phyloP scores from a whole-genome alignment of 2,329 filamentous ascomycete genomes.

The Madurella fahalii region DNA sequence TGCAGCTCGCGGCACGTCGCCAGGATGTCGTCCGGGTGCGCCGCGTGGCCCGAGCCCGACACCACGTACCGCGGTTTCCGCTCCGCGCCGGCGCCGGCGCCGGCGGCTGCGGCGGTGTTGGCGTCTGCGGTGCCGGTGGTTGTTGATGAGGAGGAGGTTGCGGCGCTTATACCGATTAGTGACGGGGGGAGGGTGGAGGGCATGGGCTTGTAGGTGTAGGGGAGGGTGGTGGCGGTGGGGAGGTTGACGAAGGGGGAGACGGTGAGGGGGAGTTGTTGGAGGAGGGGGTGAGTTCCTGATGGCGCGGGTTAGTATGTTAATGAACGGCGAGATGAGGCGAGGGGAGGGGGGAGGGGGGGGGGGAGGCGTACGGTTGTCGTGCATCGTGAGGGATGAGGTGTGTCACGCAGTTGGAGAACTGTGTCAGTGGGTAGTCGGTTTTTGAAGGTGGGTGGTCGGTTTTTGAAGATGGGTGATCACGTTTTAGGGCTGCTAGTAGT shows the following conservation, averaged over 20 bases:
- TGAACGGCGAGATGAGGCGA: too few species aligned
- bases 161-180: conserved; percentile 49
- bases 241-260: conserved; percentile 93
- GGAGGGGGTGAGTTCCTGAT: conserved; percentile 73
- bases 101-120: conserved; percentile 24
- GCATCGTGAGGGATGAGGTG: conserved; percentile 30
- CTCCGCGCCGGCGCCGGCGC: too few species aligned
- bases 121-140: conserved; percentile 24
- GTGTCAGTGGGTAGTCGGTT: not conserved
- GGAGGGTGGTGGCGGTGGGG: conserved; percentile 82
- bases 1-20: conserved; percentile 75
- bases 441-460: not conserved
- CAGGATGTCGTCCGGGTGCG: conserved; percentile 82
- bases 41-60: conserved; percentile 73
- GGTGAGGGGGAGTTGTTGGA: conserved; percentile 88
- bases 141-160: conserved; percentile 30
- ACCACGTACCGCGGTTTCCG: conserved; percentile 66
- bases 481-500: too few species aligned
- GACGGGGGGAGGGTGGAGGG: conserved; percentile 81
- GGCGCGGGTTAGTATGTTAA: conserved; percentile 6
- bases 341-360: too few species aligned
- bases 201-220: conserved; percentile 91
- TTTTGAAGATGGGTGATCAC: not conserved
- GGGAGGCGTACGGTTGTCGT: conserved; percentile 33
- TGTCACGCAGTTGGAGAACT: not conserved